Conservation (phyloP, 148 eudicot genomes). For the Rhododendron mucronatum region DNA sequence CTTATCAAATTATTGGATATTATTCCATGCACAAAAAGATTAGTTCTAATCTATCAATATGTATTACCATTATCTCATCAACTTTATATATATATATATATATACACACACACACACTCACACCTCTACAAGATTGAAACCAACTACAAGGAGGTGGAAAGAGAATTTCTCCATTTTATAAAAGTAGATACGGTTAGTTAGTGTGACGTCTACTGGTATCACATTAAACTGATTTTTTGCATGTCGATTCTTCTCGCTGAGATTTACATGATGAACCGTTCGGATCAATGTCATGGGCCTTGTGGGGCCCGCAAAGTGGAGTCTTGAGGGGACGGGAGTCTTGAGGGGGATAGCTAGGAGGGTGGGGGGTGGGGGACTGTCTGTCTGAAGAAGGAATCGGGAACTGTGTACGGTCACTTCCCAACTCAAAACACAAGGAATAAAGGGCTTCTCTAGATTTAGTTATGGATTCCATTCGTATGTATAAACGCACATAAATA, state of each 20-base stretch:
- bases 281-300: background rate
- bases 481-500: background rate
- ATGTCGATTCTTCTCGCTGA: too few relatives aligned
- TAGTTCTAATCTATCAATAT: background rate
- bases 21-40: background rate
- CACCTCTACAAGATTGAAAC: background rate
- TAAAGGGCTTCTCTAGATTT: conserved; percentile 23
- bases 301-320: background rate
- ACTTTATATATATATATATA: background rate
- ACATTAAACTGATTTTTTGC: too few relatives aligned
- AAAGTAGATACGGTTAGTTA: too few relatives aligned
- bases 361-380: conserved; percentile 27
- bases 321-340: background rate
- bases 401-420: conserved; percentile 45
- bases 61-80: background rate
- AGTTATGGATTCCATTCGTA: conserved; percentile 8
- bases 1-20: background rate
- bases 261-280: background rate
- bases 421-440: conserved; percentile 34
- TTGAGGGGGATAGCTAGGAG: background rate
- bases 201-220: too few relatives aligned
- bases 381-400: conserved; percentile 42
- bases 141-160: conserved; percentile 38
- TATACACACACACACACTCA: too few relatives aligned
- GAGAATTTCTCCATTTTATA: conserved; percentile 6